Evolutionary conservation across 306 rosid species (phyloP).

Genomic region (Lathyrus tuberosus): DNA sequence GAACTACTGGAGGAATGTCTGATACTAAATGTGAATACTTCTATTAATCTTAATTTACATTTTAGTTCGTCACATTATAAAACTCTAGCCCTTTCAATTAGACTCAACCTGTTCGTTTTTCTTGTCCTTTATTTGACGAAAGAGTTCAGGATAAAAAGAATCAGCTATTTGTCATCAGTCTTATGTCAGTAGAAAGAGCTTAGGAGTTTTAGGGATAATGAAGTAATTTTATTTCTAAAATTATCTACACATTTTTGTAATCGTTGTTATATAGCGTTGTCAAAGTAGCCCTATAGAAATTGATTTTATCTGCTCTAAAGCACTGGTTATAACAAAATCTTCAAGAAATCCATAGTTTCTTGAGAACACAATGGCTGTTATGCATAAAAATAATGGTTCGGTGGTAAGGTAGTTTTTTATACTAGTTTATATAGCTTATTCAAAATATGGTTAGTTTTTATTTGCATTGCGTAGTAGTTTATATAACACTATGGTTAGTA

Average conservation of each 20-base stretch:
- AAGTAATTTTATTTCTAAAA: not conserved
- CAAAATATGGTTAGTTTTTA: too few relatives aligned
- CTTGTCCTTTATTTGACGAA: not conserved
- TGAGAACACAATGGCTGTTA: not conserved
- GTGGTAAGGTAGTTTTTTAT: too few relatives aligned
- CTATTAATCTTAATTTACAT: too few relatives aligned
- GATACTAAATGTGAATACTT: too few relatives aligned
- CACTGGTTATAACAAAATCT: not conserved
- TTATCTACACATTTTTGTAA: not conserved
- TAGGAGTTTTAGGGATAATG: not conserved
- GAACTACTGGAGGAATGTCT: too few relatives aligned
- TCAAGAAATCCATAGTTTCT: not conserved
- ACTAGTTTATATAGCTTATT: too few relatives aligned
- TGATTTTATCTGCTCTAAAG: not conserved
- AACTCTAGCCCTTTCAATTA: too few relatives aligned
- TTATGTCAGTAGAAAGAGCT: not conserved
- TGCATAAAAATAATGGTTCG: too few relatives aligned
- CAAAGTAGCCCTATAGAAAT: not conserved
- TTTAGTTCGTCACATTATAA: too few relatives aligned
- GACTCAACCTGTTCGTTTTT: too few relatives aligned
- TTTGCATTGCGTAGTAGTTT: too few relatives aligned
- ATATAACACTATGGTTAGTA: too few relatives aligned
- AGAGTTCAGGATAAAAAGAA: not conserved
- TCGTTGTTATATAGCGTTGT: not conserved
- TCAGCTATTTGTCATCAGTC: not conserved